These are phyloP conservation scores for Penicillium thymicola DNA, from an alignment of 2,329 filamentous ascomycete genomes.

Conservation along the genomic window DNA sequence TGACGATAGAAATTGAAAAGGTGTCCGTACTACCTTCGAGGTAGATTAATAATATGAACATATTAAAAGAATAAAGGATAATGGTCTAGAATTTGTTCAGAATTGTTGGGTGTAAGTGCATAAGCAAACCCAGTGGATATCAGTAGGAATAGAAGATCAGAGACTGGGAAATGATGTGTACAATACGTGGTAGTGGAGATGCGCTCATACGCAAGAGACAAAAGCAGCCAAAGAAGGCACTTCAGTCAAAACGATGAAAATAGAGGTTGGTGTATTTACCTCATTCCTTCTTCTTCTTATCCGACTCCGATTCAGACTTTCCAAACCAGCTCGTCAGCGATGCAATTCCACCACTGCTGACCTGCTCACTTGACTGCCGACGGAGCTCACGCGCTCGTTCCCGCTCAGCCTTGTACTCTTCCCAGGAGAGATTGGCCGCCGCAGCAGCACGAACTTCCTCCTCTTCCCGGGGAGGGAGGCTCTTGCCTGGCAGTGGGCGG, in stretches of 20 bases:
- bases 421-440: slow-evolving; percentile 30
- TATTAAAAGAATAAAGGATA: too few relatives aligned
- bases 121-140: slow-evolving; percentile 2
- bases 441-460: slow-evolving; percentile 3
- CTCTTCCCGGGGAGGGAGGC: slow-evolving; percentile 4
- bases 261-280: neutral
- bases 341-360: neutral
- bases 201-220: neutral
- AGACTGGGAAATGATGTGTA: slow-evolving; percentile 10
- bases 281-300: slow-evolving; percentile 24
- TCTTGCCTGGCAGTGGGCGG: slow-evolving; percentile 22
- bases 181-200: slow-evolving; percentile 9
- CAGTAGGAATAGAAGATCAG: slow-evolving; percentile 1
- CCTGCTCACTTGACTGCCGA: slow-evolving; percentile 7
- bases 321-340: slow-evolving; percentile 14
- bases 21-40: neutral
- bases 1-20: neutral
- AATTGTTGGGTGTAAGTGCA: neutral
- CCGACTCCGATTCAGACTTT: slow-evolving; percentile 6
- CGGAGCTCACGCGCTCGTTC: slow-evolving; percentile 29
- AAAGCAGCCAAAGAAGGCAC: neutral
- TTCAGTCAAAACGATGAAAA: neutral
- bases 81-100: neutral
- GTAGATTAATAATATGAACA: neutral
- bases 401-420: slow-evolving; percentile 33